A percentile compares a stretch with the other conserved stretches of the same genome.
Evolutionary conservation across 345 rosid genomes (phyloP).

Genomic region (Boechera divaricarpa): DNA sequence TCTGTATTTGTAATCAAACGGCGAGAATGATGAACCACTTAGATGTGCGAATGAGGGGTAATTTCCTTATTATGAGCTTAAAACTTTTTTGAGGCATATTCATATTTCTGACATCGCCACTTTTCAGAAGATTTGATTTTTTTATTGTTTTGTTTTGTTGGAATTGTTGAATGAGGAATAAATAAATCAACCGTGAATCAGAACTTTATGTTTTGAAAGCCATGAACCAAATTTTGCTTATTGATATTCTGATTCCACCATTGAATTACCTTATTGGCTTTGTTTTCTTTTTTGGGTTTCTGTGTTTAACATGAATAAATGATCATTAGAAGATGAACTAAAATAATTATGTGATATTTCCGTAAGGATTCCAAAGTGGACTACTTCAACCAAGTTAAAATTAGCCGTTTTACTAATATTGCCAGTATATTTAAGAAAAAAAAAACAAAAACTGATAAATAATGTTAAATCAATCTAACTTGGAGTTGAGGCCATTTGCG

Average conservation of each 20-base stretch:
- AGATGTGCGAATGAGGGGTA: conserved; percentile 31
- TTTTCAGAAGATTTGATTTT: not conserved
- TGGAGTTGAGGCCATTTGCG: too few species aligned
- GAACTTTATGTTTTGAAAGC: not conserved
- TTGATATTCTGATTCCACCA: conserved; percentile 49
- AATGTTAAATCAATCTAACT: too few species aligned
- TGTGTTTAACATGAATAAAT: too few species aligned
- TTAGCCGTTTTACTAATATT: too few species aligned
- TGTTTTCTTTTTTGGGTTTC: too few species aligned
- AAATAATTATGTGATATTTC: too few species aligned
- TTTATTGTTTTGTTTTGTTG: not conserved
- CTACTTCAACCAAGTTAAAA: too few species aligned
- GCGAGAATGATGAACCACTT: conserved; percentile 35
- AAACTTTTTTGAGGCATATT: conserved; percentile 40
- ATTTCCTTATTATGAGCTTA: conserved; percentile 4
- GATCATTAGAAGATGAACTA: too few species aligned
- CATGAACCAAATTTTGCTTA: conserved; percentile 40
- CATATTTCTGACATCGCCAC: conserved; percentile 27
- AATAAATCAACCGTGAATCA: conserved; percentile 24
- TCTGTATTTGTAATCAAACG: not conserved
- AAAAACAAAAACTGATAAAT: too few species aligned
- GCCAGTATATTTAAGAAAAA: too few species aligned
- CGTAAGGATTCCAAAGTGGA: too few species aligned
- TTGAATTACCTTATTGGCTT: too few species aligned
- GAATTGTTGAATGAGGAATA: conserved; percentile 39